Evolutionary conservation across 108 stramenopile genomes (phyloP).

Genomic region (Poteriospumella lacustris): DNA sequence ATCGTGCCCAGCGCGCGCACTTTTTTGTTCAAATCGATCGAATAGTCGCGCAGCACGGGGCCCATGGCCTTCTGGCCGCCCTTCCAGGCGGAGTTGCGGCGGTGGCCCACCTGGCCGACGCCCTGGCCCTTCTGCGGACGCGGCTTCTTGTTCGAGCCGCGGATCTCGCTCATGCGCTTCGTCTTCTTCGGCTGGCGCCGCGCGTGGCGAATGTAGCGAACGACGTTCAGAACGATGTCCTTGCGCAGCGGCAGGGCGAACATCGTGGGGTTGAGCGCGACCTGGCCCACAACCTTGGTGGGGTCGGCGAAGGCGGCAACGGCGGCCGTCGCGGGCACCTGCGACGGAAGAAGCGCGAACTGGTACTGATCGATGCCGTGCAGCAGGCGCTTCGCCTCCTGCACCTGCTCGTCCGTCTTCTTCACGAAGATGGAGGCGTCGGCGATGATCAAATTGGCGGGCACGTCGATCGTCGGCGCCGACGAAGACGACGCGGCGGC

Average conservation of each 20-base stretch:
- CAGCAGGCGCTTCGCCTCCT: no score
- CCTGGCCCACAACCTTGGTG: no score
- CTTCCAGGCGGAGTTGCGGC: not conserved
- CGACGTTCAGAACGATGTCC: not conserved
- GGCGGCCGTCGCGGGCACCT: no score
- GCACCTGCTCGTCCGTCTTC: no score
- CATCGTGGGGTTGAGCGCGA: no score
- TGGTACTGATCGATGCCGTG: no score
- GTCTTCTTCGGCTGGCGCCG: not conserved
- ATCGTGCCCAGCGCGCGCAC: constrained; percentile 1
- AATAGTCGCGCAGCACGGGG: constrained; percentile 12
- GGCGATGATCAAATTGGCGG: no score
- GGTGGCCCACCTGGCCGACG: not conserved
- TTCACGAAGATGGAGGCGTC: no score
- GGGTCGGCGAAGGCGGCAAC: no score
- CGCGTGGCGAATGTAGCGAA: not conserved
- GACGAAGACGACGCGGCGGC: no score
- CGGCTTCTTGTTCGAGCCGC: constrained; percentile 14
- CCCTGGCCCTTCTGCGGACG: constrained; percentile 8
- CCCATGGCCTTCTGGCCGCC: not conserved
- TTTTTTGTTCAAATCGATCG: not conserved
- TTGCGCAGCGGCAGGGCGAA: not conserved
- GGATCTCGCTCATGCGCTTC: constrained; percentile 4
- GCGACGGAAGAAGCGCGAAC: no score
- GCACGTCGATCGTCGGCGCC: no score